Conservation (phyloP, 2,329 filamentous ascomycete species). For the Cladophialophora immunda region DNA sequence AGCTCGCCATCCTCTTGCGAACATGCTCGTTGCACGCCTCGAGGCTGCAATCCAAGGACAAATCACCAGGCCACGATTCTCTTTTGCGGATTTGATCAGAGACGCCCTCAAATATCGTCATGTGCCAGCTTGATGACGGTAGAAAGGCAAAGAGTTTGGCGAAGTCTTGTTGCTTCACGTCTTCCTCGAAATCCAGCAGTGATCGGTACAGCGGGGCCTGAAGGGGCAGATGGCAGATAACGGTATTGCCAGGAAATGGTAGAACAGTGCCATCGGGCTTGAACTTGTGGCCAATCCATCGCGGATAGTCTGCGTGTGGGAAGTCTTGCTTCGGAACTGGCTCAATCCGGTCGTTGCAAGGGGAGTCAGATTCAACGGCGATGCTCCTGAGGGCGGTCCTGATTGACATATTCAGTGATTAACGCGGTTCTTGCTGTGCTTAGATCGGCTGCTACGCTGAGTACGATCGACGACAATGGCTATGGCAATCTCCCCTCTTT, state of each 20-base stretch:
- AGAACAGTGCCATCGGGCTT: constrained; percentile 22
- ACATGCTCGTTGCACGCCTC: constrained; percentile 6
- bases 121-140: constrained; percentile 25
- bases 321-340: constrained; percentile 13
- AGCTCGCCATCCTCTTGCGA: neutral
- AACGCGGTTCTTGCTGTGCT: constrained; percentile 4
- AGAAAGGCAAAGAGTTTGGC: constrained; percentile 11
- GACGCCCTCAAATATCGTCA: constrained; percentile 28
- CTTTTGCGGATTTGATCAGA: constrained; percentile 24
- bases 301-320: constrained; percentile 19
- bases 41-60: constrained; percentile 11
- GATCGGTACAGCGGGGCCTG: constrained; percentile 8
- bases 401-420: neutral
- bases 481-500: constrained; percentile 2
- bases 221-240: constrained; percentile 21
- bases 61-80: constrained; percentile 15
- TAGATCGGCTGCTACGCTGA: neutral
- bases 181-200: constrained; percentile 10
- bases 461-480: neutral
- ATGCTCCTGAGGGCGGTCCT: constrained; percentile 1
- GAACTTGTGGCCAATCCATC: constrained; percentile 30
- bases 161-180: constrained; percentile 20
- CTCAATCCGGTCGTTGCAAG: constrained; percentile 13
- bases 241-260: constrained; percentile 21
- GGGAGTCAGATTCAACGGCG: neutral